Evolutionary conservation across 2,329 filamentous ascomycete genomes (phyloP).

Genomic region (Ophiostoma novo-ulmi): DNA sequence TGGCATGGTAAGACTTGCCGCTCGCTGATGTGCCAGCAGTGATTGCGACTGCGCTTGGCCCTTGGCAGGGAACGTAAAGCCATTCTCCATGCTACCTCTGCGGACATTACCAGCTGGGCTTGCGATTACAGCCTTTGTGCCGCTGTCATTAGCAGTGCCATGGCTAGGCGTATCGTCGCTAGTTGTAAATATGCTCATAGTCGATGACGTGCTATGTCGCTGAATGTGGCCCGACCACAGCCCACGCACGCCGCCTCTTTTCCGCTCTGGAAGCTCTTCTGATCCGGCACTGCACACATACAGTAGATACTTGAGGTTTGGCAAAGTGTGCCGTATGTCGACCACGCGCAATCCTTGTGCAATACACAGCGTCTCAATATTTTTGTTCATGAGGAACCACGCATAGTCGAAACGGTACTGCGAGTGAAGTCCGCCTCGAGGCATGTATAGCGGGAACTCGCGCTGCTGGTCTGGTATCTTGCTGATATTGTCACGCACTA

Average conservation of each 20-base stretch:
- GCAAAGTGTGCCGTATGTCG: constrained; percentile 85
- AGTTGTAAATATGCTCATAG: background rate
- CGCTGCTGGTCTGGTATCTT: constrained; percentile 52
- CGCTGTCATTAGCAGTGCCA: background rate
- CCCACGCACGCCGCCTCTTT: constrained; percentile 56
- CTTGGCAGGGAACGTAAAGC: background rate
- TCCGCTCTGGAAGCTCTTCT: constrained; percentile 57
- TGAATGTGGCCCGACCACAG: constrained; percentile 49
- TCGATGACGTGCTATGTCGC: constrained; percentile 30
- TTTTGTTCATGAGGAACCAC: constrained; percentile 93
- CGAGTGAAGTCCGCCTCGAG: constrained; percentile 56
- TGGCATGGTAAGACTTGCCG: background rate
- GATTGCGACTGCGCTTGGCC: background rate
- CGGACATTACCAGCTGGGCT: background rate
- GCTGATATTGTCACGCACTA: constrained; percentile 70
- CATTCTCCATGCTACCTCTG: background rate
- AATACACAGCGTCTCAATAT: constrained; percentile 68
- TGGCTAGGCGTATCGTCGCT: background rate
- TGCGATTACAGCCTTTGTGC: background rate
- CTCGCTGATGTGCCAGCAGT: background rate
- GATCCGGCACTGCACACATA: constrained; percentile 81
- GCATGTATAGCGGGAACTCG: constrained; percentile 74
- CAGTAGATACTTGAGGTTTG: constrained; percentile 87
- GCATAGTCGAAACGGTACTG: constrained; percentile 93
- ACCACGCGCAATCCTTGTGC: constrained; percentile 71